Conservation (phyloP, 345 rosid genomes). For the Chamaenerion angustifolium region DNA sequence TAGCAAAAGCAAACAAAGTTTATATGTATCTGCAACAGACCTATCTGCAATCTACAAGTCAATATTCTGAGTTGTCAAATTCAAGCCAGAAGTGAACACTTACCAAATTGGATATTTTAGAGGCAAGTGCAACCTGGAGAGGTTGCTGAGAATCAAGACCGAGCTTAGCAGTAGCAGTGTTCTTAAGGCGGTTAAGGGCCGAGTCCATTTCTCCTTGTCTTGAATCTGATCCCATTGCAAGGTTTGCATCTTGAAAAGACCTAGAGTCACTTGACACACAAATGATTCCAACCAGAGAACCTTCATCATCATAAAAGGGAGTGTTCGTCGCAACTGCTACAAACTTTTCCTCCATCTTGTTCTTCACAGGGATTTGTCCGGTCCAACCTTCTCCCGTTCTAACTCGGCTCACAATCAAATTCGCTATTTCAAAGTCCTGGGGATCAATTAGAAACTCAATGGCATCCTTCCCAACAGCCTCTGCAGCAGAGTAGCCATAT, state of each 20-base stretch:
- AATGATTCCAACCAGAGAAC: constrained; percentile 59
- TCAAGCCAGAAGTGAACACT: constrained; percentile 22
- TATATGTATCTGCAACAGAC: too few relatives aligned
- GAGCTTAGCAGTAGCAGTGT: constrained; percentile 46
- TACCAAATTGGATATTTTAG: constrained; percentile 87
- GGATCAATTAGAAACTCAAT: constrained; percentile 59
- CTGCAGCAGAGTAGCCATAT: constrained; percentile 64
- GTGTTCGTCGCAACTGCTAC: constrained; percentile 49
- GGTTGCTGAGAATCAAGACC: constrained; percentile 92
- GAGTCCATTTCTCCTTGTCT: constrained; percentile 35
- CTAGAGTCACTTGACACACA: constrained; percentile 53
- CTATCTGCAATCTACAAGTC: too few relatives aligned
- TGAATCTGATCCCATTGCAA: constrained; percentile 13
- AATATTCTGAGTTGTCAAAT: too few relatives aligned
- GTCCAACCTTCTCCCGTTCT: constrained; percentile 71
- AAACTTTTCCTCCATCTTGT: constrained; percentile 56
- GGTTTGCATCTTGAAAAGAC: constrained; percentile 31
- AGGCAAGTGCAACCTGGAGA: constrained; percentile 70
- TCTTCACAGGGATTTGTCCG: constrained; percentile 81
- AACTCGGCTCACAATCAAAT: constrained; percentile 35
- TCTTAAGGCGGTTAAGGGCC: constrained; percentile 31
- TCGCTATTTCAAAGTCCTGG: constrained; percentile 37
- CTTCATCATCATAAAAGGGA: constrained; percentile 66
- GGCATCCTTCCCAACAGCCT: constrained; percentile 66
- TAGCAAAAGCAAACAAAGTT: constrained; percentile 5